Evolutionary conservation across 768 basidiomycete genomes (phyloP), one percentile per base, ranked within the genome.

Genomic region (Tulasnella sp.): DNA sequence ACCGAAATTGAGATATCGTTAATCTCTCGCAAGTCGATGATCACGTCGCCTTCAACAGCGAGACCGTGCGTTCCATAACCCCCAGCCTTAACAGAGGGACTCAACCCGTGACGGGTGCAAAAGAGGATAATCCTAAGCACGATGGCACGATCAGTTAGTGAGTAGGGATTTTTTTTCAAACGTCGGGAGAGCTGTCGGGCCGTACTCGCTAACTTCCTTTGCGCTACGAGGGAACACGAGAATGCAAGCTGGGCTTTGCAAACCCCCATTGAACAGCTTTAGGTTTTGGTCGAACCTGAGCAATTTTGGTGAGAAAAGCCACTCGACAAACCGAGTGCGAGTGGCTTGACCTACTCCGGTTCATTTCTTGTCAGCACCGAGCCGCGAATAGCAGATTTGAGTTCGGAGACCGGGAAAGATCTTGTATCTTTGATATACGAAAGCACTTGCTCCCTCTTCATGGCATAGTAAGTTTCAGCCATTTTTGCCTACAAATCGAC

Each of bases 31-130:
- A 97, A 86, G 86, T 97, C 96, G 82, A 97, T 86, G 84, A 97
- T 92, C 80, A 97, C 88, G 83, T 97, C 93, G 50, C 96, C 96
- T 22, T 91, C 92, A 78, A 97, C 90, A 73, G 94, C 91, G 93
- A 95, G 96, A 1, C 95, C 96, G 16, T 93, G 94, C 1, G 94
- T 96, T 8, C 96, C 96, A 84, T 94, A 96, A 0, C 96, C 96
- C 37, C 96, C 96, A 1, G 94, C 93, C 85, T 95, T 96, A 83
- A 96, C 89, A 12, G 94, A 96, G 7, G 93, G 90, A 14, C 93
- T 91, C 3, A 97, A 87, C 0, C 86, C 86, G 83, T 96, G 89
- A 78, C 91, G 90, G n/a, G 85, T 86, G 84, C 95, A 96, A 85
- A 97, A 96, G 20, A 89, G 82, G 80, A 97, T 85, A 79, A 91